Conservation (phyloP, 2,329 filamentous ascomycete species). For the Penicillium verrucosum region DNA sequence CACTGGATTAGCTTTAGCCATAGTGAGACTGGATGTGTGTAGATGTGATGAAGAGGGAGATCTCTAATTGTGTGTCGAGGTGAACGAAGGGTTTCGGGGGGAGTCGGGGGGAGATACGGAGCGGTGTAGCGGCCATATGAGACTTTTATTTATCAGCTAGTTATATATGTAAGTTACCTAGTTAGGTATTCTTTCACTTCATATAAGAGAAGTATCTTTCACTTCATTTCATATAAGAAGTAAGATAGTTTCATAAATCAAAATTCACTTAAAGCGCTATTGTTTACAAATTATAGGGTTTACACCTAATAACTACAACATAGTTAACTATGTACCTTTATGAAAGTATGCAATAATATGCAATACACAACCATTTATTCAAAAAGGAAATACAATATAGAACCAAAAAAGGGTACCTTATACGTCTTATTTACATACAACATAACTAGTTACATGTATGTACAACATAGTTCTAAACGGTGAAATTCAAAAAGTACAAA, state of each 20-base stretch:
- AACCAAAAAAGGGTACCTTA: background rate
- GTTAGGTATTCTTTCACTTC: too few species aligned
- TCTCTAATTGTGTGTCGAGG: too few species aligned
- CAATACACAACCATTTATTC: background rate
- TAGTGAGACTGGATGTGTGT: background rate
- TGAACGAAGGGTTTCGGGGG: background rate
- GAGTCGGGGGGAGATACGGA: background rate
- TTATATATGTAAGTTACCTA: too few species aligned
- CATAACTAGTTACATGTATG: too few species aligned
- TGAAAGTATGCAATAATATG: background rate
- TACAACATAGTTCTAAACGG: too few species aligned
- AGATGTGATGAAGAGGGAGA: background rate
- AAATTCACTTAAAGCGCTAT: too few species aligned
- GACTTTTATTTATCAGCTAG: background rate
- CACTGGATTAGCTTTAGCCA: constrained; percentile 37
- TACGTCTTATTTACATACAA: background rate
- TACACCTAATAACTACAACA: too few species aligned
- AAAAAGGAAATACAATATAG: background rate
- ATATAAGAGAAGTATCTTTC: too few species aligned
- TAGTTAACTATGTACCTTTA: background rate
- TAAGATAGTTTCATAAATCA: too few species aligned
- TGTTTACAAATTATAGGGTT: too few species aligned
- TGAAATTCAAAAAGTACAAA: background rate
- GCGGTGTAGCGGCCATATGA: background rate
- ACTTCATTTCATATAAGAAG: background rate